A percentile compares a stretch with the other conserved stretches of the same genome.
These are phyloP conservation scores for Erucastrum elatum DNA, from an alignment of 345 rosid genomes.

Conservation along the genomic window DNA sequence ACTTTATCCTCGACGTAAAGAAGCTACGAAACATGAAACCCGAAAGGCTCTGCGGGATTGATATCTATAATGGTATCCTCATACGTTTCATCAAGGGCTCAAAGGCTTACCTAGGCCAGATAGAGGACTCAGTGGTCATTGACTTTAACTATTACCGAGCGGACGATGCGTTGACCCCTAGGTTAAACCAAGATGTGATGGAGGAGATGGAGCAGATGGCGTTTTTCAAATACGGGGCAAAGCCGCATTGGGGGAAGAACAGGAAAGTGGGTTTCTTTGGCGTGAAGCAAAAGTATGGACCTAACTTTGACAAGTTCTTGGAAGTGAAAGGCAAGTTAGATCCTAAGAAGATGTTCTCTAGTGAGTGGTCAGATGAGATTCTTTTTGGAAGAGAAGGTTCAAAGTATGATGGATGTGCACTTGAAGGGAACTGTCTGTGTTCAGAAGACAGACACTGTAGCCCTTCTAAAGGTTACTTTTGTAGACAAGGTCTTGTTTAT, in stretches of 20 bases:
- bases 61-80: conserved; percentile 66
- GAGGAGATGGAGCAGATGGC: conserved; percentile 96
- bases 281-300: conserved; percentile 57
- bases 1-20: conserved; percentile 61
- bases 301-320: conserved; percentile 47
- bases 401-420: conserved; percentile 68
- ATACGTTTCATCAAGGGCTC: conserved; percentile 80
- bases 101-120: conserved; percentile 66
- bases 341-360: conserved; percentile 62
- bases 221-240: conserved; percentile 70
- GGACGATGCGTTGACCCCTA: conserved; percentile 54
- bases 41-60: conserved; percentile 65
- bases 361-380: conserved; percentile 80
- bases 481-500: conserved; percentile 61
- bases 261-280: conserved; percentile 64
- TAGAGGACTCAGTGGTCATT: conserved; percentile 71
- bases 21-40: conserved; percentile 60
- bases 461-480: conserved; percentile 64
- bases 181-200: conserved; percentile 69
- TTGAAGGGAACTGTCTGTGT: conserved; percentile 85
- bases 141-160: conserved; percentile 86
- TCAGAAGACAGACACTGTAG: conserved; percentile 75
- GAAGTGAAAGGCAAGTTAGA: conserved; percentile 65
- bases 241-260: conserved; percentile 90
- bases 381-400: conserved; percentile 47